phyloP scores from a whole-genome alignment of 2,329 filamentous ascomycete species.

The Epichloe sibirici region DNA sequence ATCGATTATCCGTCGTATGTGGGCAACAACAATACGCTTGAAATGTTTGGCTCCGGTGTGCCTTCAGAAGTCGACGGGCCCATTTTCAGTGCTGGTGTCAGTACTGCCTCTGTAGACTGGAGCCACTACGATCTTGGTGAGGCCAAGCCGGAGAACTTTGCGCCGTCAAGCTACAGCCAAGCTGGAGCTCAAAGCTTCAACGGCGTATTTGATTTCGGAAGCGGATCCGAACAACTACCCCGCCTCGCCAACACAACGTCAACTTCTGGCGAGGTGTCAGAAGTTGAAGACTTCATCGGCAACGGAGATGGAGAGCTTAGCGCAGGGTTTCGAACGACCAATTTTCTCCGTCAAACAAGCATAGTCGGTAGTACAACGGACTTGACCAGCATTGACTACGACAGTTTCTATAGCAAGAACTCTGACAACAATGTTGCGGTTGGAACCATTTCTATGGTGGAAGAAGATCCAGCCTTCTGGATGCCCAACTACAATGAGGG shows the following conservation, averaged over 20 bases:
- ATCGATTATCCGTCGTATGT: constrained; percentile 40
- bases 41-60: constrained; percentile 37
- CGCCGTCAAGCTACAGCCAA: constrained; percentile 43
- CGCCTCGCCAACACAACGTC: constrained; percentile 44
- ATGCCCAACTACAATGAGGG: constrained; percentile 32
- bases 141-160: constrained; percentile 35
- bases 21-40: constrained; percentile 31
- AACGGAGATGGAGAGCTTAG: constrained; percentile 37
- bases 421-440: constrained; percentile 26
- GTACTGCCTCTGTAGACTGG: constrained; percentile 38
- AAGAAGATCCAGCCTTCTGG: constrained; percentile 40
- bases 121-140: constrained; percentile 34
- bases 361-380: constrained; percentile 30
- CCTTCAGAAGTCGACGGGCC: constrained; percentile 41
- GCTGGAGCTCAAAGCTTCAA: constrained; percentile 37
- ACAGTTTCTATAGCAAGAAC: constrained; percentile 41
- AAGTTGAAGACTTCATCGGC: constrained; percentile 47
- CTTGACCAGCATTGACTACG: constrained; percentile 39
- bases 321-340: constrained; percentile 33
- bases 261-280: constrained; percentile 55
- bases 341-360: constrained; percentile 33
- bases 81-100: constrained; percentile 50
- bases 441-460: constrained; percentile 35
- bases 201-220: constrained; percentile 37
- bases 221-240: constrained; percentile 41